Conservation (phyloP, 495 filamentous ascomycete species). For the Bombardia bombarda region DNA sequence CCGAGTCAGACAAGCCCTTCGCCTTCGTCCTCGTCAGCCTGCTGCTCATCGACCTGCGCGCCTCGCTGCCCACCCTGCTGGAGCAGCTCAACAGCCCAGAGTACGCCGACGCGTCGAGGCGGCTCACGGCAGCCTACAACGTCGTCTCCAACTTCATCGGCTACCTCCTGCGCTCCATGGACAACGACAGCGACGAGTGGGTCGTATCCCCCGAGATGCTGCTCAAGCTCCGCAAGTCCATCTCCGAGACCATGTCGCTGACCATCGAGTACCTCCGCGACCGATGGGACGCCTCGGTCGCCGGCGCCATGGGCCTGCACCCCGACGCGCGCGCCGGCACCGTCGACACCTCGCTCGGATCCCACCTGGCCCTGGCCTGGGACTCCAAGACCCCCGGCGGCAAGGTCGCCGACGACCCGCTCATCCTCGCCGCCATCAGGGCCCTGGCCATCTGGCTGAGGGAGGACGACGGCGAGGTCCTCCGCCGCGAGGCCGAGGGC, state of each 20-base stretch:
- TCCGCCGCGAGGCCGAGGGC: constrained; percentile 46
- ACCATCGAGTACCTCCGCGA: constrained; percentile 58
- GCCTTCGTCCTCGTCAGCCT: constrained; percentile 54
- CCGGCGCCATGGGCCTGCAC: constrained; percentile 46
- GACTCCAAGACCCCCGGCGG: constrained; percentile 33
- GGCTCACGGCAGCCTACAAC: constrained; percentile 51
- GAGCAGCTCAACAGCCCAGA: constrained; percentile 39
- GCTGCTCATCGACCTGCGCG: constrained; percentile 52
- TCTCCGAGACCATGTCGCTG: constrained; percentile 50
- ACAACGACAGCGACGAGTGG: constrained; percentile 20
- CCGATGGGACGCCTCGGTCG: constrained; percentile 51
- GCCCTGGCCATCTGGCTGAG: constrained; percentile 52
- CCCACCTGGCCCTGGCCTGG: constrained; percentile 42
- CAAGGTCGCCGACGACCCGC: constrained; percentile 30
- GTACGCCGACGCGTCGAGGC: constrained; percentile 40
- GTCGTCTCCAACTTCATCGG: constrained; percentile 51
- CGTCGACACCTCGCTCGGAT: constrained; percentile 20
- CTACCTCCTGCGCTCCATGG: constrained; percentile 43
- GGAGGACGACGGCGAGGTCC: constrained; percentile 52
- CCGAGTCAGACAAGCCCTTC: constrained; percentile 48
- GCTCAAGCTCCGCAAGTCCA: constrained; percentile 48
- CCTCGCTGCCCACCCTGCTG: constrained; percentile 53
- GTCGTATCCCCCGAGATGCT: constrained; percentile 44
- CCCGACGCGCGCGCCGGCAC: constrained; percentile 31
- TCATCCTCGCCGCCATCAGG: constrained; percentile 45